Base-by-base conservation (phyloP, 768 basidiomycete genomes). In the Daedaleopsis sinensis region DNA sequence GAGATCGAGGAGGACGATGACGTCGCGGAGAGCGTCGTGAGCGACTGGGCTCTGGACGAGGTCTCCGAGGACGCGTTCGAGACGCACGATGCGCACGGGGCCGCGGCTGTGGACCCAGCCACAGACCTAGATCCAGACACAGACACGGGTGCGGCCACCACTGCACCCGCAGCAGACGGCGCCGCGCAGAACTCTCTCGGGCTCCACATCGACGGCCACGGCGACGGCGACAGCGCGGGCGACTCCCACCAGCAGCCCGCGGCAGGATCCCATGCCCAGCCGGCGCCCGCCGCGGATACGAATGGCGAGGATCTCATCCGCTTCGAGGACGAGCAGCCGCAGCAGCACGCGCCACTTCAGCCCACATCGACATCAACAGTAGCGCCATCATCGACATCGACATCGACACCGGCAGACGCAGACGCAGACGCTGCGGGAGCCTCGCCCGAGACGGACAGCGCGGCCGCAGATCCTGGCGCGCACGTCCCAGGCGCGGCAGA, bases 41-140 rank as follows among this genome's bases (percentile, higher is more conserved):
- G 62, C 46, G 62, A 64, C n/a, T 64, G 62, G 62, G 62, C 62
- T 8, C 39, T 64, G 1, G 62, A 64, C 15, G 61, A 62, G 46
- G 52, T 21, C 37, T 36, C 35, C 27, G 43, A 47, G 32, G 43
- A 21, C 27, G 47, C 9, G 13, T 11, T 42, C 13, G 39, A 42
- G 39, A 42, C 39, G 39, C 39, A 42, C 18, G 39, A 42, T 42
- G 5, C 39, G 39, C 39, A 42, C 39, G 51, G 18, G 16, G 38
- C 46, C 53, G n/a, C 51, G 15, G 0, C 24, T 44, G 39, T 24
- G 32, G 50, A 19, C 27, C n/a, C 16, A 13, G 52, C 32, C 9
- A 16, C 43, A 10, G 27, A 13, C 19, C 16, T 35, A 2, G n/a
- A 13, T 11, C 4, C 16, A 3, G 36, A 27, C 7, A 19, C 19